Base-by-base conservation (phyloP, 2,329 filamentous ascomycete species). In the Pseudonectria buxi region DNA sequence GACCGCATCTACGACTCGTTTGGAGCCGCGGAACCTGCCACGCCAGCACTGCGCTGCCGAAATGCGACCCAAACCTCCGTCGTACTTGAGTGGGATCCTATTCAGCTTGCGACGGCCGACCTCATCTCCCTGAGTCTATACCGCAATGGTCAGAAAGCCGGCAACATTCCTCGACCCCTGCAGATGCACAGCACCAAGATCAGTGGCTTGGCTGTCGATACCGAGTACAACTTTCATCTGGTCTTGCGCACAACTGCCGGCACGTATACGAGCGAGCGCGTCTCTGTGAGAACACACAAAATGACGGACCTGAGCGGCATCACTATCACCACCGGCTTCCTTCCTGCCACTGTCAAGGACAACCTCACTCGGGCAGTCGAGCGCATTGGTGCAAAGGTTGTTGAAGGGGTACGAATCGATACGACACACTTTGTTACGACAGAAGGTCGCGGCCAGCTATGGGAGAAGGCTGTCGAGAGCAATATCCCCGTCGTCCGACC, bases 11-110 rank as follows among this genome's bases (percentile, higher is more conserved):
- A 84, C 64, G 72, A 75, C 50, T 83, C 85, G 35, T 96, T 96
- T 60, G 92, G 92, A 50, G 78, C 85, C 47, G 71, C 76, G 41
- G 81, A 86, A 38, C 92, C 92, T 24, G 67, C 75, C 15, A 69
- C 83, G 1, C 92, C 92, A 7, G 64, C 84, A 33, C 78, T 98
- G 25, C 86, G 88, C 55, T 94, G 92, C 63, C 84, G 88, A 64
- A 98, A 96, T 72, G 89, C 90, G 36, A 98, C 92, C 1, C 92
- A 98, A 65, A 98, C 92, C n/a, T 94, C 86, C 18, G 83, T 96
- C 30, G 92, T 98, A 26, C 83, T 98, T 34, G 92, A 96, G 66
- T 98, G 92, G 92, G 92, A 96, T 46, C 87, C 90, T 24, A 84
- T 98, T 56, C 77, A 90, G 53, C 79, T 95, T 32, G 92, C 89